phyloP scores from a whole-genome alignment of 805 yeast species.

The Kazachstania africana region DNA sequence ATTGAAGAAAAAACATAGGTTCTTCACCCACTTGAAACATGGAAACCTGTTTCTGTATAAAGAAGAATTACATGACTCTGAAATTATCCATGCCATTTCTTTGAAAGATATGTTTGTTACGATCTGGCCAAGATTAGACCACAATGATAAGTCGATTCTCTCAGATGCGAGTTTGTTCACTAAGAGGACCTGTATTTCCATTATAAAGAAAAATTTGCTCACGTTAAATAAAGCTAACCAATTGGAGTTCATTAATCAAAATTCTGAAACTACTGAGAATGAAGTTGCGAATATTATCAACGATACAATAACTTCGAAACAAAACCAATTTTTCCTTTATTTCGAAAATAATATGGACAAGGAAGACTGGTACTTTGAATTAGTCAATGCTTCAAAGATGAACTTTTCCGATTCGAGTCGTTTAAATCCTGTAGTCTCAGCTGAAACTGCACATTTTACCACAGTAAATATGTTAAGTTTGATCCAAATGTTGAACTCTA shows the following conservation, averaged over 20 bases:
- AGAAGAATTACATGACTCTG: conserved; percentile 39
- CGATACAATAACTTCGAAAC: conserved; percentile 1
- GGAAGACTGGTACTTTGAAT: conserved; percentile 87
- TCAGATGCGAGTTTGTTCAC: conserved; percentile 70
- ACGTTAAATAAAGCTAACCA: background rate
- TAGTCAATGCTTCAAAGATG: conserved; percentile 61
- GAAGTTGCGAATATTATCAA: conserved; percentile 1
- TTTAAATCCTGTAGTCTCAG: conserved; percentile 51
- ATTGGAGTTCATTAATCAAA: background rate
- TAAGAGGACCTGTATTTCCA: conserved; percentile 66
- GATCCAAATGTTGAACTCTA: conserved; percentile 66
- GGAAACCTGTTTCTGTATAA: conserved; percentile 81
- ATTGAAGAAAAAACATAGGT: conserved; percentile 39
- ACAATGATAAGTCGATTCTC: conserved; percentile 18
- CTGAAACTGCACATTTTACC: conserved; percentile 60
- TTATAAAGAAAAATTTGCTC: conserved; percentile 17
- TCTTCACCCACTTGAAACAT: conserved; percentile 65
- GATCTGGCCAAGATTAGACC: conserved; percentile 71
- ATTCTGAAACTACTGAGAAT: background rate
- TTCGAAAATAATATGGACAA: conserved; percentile 70
- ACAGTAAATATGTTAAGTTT: conserved; percentile 63
- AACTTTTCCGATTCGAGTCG: conserved; percentile 15
- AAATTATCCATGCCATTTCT: conserved; percentile 64
- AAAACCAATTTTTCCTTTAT: conserved; percentile 46
- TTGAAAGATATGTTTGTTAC: conserved; percentile 58